Base-by-base conservation (phyloP, 768 basidiomycete genomes). In the Termitomyces eurrhizus region DNA sequence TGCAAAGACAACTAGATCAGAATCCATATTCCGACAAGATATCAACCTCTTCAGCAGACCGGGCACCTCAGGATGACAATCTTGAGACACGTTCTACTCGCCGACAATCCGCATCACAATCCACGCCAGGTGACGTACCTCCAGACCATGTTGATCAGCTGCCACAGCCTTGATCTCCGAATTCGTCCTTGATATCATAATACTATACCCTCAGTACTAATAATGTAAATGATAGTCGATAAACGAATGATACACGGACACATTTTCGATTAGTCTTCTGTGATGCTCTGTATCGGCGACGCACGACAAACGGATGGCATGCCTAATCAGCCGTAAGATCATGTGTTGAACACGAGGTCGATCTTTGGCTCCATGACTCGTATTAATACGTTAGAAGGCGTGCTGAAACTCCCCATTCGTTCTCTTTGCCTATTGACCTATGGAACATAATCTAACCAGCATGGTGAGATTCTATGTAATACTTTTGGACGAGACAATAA, bases 1-100 rank as follows among this genome's bases (percentile, higher is more conserved):
- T 83, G 61, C 66, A 78, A 62, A 72, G 70, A 39, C 62, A 67
- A 24, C 67, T 71, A 50, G 68, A 68, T 39, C 46, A 59, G 9
- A 65, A 66, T 16, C 52, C 35, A 7, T 65, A 66, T n/a, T 53
- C 35, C 8, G 61, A 65, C n/a, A 60, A 33, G 51, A 64, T 49
- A 45, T 26, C 60, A 14, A 21, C 37, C 24, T 49, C 18, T 11
- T 54, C 60, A 18, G 57, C 37, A 18, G 55, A 48, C 39, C 53
- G 45, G 4, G 41, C 32, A 4, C 55, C 32, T 18, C 52, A 62
- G 12, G 59, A 61, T 16, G 64, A 61, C 1, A 13, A 18, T 7
- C 29, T n/a, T 16, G 48, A 58, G 33, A 26, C 12, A 24, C 59
- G 37, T 26, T 52, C 54, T 48, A 54, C 56, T 52, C 59, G 32